These are phyloP conservation scores for Chlamydomonas eustigma DNA, from an alignment of 139 green algal genomes.

Conservation along the genomic window DNA sequence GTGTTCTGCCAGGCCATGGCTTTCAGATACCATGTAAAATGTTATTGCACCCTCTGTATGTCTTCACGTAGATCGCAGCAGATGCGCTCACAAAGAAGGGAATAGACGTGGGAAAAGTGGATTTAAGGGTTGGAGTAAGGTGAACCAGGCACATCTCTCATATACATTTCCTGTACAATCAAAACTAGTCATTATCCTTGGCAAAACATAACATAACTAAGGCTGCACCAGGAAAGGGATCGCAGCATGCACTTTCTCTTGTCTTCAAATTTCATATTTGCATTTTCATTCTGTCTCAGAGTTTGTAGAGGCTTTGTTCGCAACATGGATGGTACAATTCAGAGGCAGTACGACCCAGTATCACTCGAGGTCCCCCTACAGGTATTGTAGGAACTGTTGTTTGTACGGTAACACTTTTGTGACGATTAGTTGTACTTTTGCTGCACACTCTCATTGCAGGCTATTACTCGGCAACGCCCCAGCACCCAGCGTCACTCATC, in stretches of 20 bases:
- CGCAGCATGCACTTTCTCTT: too few relatives aligned
- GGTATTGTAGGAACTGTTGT: too few relatives aligned
- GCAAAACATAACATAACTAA: too few relatives aligned
- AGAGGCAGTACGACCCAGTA: conserved; percentile 72
- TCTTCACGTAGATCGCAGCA: conserved; percentile 45
- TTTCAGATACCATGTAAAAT: too few relatives aligned
- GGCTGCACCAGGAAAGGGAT: too few relatives aligned
- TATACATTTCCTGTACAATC: too few relatives aligned
- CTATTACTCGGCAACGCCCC: not conserved
- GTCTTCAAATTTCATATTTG: too few relatives aligned
- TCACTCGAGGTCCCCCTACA: conserved; percentile 62
- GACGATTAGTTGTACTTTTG: not conserved
- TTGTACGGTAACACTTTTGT: too few relatives aligned
- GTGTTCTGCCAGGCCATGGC: too few relatives aligned
- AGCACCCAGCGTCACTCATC: not conserved
- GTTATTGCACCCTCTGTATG: too few relatives aligned
- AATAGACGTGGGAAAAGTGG: conserved; percentile 63
- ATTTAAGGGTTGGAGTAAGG: conserved; percentile 45
- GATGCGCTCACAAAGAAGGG: conserved; percentile 51
- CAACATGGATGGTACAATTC: conserved; percentile 68
- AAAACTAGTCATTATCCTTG: too few relatives aligned
- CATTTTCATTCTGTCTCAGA: not conserved
- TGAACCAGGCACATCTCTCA: too few relatives aligned
- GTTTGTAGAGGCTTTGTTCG: conserved; percentile 36
- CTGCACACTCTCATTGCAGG: not conserved